phyloP scores from a whole-genome alignment of 169 alveolate species.

The Eimeria falciformis region DNA sequence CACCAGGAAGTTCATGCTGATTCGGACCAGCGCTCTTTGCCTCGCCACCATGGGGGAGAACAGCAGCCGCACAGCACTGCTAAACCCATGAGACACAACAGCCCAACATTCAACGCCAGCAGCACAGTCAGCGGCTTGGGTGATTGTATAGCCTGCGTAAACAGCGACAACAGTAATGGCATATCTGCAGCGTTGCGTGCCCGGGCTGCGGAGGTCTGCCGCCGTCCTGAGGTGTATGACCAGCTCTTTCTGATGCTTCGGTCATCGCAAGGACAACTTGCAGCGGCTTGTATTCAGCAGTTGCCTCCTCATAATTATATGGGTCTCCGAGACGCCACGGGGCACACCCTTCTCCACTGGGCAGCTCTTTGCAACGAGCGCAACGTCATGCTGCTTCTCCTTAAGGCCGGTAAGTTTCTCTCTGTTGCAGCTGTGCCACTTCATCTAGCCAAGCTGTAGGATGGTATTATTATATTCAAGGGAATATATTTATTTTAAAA shows the following conservation, averaged over 20 bases:
- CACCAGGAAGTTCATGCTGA: not conserved
- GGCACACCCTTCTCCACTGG: constrained; percentile 73
- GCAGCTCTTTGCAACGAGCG: constrained; percentile 58
- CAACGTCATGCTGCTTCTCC: constrained; percentile 16
- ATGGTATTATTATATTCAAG: no score
- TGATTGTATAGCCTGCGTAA: not conserved
- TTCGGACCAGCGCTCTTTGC: not conserved
- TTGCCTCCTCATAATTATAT: not conserved
- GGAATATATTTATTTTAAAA: no score
- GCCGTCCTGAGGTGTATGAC: not conserved
- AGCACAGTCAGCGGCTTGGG: not conserved
- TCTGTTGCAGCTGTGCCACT: not conserved
- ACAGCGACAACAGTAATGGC: not conserved
- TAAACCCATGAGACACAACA: not conserved
- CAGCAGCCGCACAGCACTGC: not conserved
- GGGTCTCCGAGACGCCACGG: constrained; percentile 21
- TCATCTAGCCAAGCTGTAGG: no score
- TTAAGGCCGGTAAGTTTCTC: constrained; percentile 4
- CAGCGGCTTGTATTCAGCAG: not conserved
- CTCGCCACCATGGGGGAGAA: not conserved
- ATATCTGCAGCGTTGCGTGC: not conserved
- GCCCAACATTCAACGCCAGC: not conserved
- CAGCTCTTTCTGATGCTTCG: constrained; percentile 63
- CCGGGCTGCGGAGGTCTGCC: constrained; percentile 14
- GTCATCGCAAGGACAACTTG: constrained; percentile 16